Percentiles rank a stretch among this genome's conserved stretches.
phyloP scores from a whole-genome alignment of 2,329 filamentous ascomycete genomes.

The Sporothrix dimorphospora region DNA sequence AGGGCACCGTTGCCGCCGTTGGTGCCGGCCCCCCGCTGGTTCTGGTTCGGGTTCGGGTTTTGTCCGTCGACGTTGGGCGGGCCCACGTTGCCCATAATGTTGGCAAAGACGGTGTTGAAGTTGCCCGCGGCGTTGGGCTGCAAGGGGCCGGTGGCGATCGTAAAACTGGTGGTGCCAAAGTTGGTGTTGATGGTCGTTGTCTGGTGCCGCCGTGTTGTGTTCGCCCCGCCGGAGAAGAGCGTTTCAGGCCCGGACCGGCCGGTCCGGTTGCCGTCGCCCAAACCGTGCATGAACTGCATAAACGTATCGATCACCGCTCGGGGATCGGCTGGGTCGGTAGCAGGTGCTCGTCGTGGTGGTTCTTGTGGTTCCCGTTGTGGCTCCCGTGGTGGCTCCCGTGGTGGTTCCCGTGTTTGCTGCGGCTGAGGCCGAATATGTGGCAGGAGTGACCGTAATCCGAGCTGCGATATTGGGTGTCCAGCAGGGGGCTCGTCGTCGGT shows the following conservation, averaged over 20 bases:
- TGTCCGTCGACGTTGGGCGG: slow-evolving; percentile 35
- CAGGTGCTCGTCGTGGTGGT: slow-evolving; percentile 19
- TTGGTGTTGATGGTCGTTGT: slow-evolving; percentile 12
- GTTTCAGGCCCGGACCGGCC: slow-evolving; percentile 30
- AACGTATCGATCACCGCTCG: slow-evolving; percentile 49
- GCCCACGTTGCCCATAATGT: slow-evolving; percentile 46
- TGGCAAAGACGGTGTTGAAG: slow-evolving; percentile 54
- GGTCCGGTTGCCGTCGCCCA: slow-evolving; percentile 37
- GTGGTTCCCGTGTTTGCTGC: not conserved
- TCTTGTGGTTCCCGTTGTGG: slow-evolving; percentile 13
- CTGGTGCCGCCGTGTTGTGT: not conserved
- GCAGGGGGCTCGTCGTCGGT: not conserved
- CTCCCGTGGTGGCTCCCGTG: not conserved
- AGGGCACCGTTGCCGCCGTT: slow-evolving; percentile 32
- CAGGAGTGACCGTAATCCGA: not conserved
- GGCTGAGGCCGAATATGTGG: not conserved
- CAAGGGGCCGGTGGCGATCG: slow-evolving; percentile 49
- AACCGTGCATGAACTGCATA: slow-evolving; percentile 45
- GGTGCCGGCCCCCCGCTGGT: not conserved
- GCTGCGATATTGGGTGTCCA: not conserved
- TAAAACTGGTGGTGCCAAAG: slow-evolving; percentile 51
- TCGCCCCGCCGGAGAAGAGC: slow-evolving; percentile 21
- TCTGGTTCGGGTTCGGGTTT: not conserved
- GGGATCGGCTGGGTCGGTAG: slow-evolving; percentile 37
- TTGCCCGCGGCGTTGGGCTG: slow-evolving; percentile 33